Evolutionary conservation across 2,329 filamentous ascomycete species (phyloP).

Genomic region (Paracoccidioides lutzii): DNA sequence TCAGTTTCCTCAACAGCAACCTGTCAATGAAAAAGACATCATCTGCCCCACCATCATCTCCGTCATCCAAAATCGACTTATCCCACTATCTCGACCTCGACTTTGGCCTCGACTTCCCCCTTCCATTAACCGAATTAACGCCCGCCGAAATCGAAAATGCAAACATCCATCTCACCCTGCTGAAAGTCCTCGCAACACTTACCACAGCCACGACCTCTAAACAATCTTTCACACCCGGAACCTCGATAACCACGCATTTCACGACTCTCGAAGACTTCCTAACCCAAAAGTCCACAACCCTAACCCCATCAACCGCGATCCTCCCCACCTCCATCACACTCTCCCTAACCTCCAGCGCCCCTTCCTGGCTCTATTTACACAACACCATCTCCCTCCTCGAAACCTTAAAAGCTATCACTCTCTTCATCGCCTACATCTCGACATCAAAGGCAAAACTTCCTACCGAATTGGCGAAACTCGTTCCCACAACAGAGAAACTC

Average conservation of each 20-base stretch:
- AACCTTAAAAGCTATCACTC: constrained; percentile 27
- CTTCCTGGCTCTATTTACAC: constrained; percentile 33
- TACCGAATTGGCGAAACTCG: constrained; percentile 11
- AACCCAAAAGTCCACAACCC: constrained; percentile 2
- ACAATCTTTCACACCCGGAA: background rate
- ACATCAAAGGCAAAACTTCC: constrained; percentile 8
- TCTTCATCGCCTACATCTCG: constrained; percentile 18
- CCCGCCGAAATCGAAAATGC: constrained; percentile 21
- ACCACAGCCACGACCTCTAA: background rate
- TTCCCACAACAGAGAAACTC: constrained; percentile 23
- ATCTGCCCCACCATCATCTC: background rate
- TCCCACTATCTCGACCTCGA: constrained; percentile 2
- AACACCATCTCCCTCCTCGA: constrained; percentile 27
- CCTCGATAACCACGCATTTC: constrained; percentile 1
- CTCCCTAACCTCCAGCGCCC: constrained; percentile 17
- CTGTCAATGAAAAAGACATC: background rate
- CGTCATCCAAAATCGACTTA: background rate
- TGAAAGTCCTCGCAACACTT: constrained; percentile 19
- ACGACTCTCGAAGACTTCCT: constrained; percentile 9
- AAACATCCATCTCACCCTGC: constrained; percentile 22
- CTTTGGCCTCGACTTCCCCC: constrained; percentile 7
- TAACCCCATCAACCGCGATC: background rate
- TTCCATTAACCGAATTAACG: constrained; percentile 23
- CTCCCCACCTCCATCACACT: constrained; percentile 5
- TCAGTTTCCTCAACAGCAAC: constrained; percentile 20